Evolutionary conservation across 106 monocot species (phyloP).

Genomic region (Posidonia australis): DNA sequence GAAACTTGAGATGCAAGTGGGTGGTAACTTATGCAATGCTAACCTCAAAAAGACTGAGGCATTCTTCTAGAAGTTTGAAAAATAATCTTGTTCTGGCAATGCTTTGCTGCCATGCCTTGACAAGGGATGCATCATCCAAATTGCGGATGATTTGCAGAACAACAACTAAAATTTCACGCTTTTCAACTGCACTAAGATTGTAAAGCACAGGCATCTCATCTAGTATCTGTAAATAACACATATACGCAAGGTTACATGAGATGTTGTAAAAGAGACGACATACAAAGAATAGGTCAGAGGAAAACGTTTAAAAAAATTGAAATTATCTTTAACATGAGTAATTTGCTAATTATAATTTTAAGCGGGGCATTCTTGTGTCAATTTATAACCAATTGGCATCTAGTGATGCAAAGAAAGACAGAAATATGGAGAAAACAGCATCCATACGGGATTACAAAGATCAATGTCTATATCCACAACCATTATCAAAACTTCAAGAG

Average conservation of each 20-base stretch:
- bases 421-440: too few species aligned
- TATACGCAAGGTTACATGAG: neutral
- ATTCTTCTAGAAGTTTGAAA: conserved; percentile 98
- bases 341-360: too few species aligned
- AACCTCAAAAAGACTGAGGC: conserved; percentile 92
- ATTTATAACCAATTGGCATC: too few species aligned
- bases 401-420: too few species aligned
- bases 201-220: conserved; percentile 99
- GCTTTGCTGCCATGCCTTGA: conserved; percentile 97
- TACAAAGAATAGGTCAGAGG: too few species aligned
- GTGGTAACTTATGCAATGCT: conserved; percentile 1
- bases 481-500: too few species aligned
- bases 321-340: too few species aligned
- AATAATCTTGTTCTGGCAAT: conserved; percentile 90
- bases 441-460: too few species aligned
- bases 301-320: too few species aligned
- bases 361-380: too few species aligned
- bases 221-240: conserved; percentile 50
- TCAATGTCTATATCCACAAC: too few species aligned
- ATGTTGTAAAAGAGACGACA: too few species aligned
- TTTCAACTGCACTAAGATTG: conserved; percentile 84
- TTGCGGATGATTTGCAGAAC: conserved; percentile 88
- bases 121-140: conserved; percentile 80
- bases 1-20: neutral
- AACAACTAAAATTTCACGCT: conserved; percentile 87